Base-by-base conservation (phyloP, 2,329 filamentous ascomycete species). In the Stagonosporopsis chrysanthemi region DNA sequence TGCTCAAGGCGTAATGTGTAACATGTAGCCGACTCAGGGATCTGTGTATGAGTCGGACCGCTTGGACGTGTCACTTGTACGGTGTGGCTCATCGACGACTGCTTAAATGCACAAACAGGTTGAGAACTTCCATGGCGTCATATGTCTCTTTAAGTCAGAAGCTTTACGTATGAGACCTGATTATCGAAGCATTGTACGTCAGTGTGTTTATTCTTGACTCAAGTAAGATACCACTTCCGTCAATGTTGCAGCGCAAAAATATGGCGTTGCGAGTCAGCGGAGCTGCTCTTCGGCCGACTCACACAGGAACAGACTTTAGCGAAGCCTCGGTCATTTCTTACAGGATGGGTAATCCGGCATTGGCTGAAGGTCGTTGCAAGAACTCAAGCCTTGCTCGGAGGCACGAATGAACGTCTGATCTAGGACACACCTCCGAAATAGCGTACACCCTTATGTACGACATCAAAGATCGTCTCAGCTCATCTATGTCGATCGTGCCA, bases 381-480 rank as follows among this genome's bases (percentile, higher is more conserved):
- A 56, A 60, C 52, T 46, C 63, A 54, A 60, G 38, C 52, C 40
- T 55, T 61, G 50, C 29, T 42, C 42, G 52, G 12, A 19, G 8
- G 48, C 60, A 50, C 61, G 60, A 60, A 63, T 60, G 53, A 60
- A 36, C 56, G 41, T 48, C 60, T 54, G 22, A 43, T 28, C 39
- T 50, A 28, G 40, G 48, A 40, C 44, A 50, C 56, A 58, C 58
- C 56, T 58, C 55, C 52, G 58, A 52, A 45, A 40, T 63, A 63
- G 60, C 60, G 56, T 66, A 45, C 40, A 51, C 36, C 46, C 39
- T 62, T 39, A 69, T 70, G 67, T 61, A 68, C 66, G 61, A 68
- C 65, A 69, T 70, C 63, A 63, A 50, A 58, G 65, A 64, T 67
- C 60, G 50, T 44, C 57, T 56, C 44, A 43, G 39, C 39, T 50